These are phyloP conservation scores for Trichophyton benhamiae DNA, from an alignment of 2,329 filamentous ascomycete genomes.

Conservation along the genomic window DNA sequence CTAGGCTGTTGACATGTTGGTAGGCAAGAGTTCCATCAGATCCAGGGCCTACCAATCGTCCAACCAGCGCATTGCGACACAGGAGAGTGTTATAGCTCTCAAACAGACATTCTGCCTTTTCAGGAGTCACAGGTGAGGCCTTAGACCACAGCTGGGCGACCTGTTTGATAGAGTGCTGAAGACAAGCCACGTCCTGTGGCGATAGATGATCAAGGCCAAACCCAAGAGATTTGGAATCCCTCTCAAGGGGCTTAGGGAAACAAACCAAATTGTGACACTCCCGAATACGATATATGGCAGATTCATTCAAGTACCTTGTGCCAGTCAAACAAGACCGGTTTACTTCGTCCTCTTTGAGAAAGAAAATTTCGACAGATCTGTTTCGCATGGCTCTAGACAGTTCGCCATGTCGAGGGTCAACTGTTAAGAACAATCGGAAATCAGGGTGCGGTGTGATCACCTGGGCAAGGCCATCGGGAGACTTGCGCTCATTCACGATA, in stretches of 20 bases:
- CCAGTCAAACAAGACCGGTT: conserved; percentile 9
- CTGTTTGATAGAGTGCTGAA: conserved; percentile 21
- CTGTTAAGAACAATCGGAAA: conserved; percentile 86
- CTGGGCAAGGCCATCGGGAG: conserved; percentile 65
- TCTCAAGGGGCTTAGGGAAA: conserved; percentile 9
- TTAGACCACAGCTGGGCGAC: conserved; percentile 13
- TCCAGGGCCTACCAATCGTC: conserved; percentile 14
- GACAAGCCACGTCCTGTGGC: conserved; percentile 22
- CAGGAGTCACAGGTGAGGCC: neutral
- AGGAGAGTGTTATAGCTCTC: conserved; percentile 24
- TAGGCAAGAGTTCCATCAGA: conserved; percentile 7
- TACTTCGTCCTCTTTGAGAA: conserved; percentile 37
- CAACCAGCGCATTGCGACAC: conserved; percentile 15
- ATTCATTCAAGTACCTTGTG: conserved; percentile 30
- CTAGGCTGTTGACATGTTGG: neutral
- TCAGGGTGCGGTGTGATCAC: conserved; percentile 69
- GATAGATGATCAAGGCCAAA: conserved; percentile 29
- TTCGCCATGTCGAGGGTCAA: conserved; percentile 85
- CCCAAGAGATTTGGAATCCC: conserved; percentile 17
- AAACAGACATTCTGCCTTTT: conserved; percentile 15
- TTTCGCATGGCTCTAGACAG: conserved; percentile 95
- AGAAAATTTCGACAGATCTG: conserved; percentile 76
- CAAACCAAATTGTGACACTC: conserved; percentile 21
- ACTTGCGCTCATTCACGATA: conserved; percentile 87
- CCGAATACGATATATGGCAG: conserved; percentile 29